A percentile compares a stretch with the other conserved stretches of the same genome.
phyloP scores from a whole-genome alignment of 2,329 filamentous ascomycete species.

The Pseudopithomyces maydicus region DNA sequence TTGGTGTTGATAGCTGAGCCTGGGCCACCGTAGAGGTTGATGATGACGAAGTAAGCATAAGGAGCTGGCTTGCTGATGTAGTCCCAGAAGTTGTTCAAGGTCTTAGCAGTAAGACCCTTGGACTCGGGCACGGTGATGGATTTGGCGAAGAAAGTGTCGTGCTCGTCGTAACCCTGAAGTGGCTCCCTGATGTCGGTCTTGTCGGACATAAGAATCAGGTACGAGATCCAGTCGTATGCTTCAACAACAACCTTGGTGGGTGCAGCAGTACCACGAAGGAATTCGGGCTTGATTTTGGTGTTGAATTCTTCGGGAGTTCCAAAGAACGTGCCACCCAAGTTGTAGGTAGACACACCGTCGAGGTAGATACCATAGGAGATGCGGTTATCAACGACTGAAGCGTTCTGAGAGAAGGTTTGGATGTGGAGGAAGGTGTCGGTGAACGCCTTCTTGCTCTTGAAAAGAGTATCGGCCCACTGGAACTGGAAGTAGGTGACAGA shows the following conservation, averaged over 20 bases:
- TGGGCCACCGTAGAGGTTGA: constrained; percentile 47
- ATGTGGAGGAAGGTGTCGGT: constrained; percentile 48
- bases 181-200: constrained; percentile 32
- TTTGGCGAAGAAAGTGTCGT: constrained; percentile 49
- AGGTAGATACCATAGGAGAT: constrained; percentile 50
- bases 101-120: constrained; percentile 31
- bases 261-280: constrained; percentile 44
- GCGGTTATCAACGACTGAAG: constrained; percentile 47
- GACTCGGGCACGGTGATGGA: constrained; percentile 47
- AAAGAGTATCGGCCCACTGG: constrained; percentile 29
- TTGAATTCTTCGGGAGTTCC: constrained; percentile 45
- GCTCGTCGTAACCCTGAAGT: constrained; percentile 41
- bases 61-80: constrained; percentile 33
- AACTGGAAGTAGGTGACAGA: constrained; percentile 37
- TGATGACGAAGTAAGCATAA: constrained; percentile 41
- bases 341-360: constrained; percentile 41
- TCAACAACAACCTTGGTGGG: constrained; percentile 27
- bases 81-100: constrained; percentile 36
- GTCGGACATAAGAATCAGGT: constrained; percentile 50
- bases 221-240: constrained; percentile 43
- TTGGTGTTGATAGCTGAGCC: constrained; percentile 43
- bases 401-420: constrained; percentile 48
- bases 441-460: constrained; percentile 34
- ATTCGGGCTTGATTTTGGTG: constrained; percentile 42
- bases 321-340: constrained; percentile 49